phyloP scores from a whole-genome alignment of 2,329 filamentous ascomycete genomes.

The Phyllosticta citrichinensis region DNA sequence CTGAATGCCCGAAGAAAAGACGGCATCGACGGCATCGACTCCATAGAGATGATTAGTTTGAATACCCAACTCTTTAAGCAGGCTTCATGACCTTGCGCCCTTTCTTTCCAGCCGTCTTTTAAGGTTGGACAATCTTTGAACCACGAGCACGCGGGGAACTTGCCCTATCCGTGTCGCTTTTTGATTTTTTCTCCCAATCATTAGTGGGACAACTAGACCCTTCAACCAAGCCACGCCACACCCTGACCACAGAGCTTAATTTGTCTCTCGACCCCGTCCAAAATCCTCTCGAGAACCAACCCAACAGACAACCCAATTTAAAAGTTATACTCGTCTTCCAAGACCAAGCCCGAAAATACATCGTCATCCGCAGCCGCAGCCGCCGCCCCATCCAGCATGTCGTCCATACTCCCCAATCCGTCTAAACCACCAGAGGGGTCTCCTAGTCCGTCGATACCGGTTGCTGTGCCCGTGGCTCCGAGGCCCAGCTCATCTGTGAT shows the following conservation, averaged over 20 bases:
- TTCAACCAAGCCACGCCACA: not conserved
- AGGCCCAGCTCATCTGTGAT: not conserved
- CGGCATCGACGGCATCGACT: too few relatives aligned
- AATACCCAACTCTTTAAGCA: too few relatives aligned
- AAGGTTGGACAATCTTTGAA: too few relatives aligned
- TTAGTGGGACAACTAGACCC: not conserved
- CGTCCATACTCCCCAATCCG: conserved; percentile 3
- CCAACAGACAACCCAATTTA: not conserved
- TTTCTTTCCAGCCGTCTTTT: too few relatives aligned
- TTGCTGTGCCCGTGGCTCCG: not conserved
- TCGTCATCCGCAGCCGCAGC: conserved; percentile 4
- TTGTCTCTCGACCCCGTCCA: not conserved
- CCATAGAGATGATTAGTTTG: too few relatives aligned
- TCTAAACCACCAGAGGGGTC: not conserved
- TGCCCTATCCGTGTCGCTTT: not conserved
- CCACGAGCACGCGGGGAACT: too few relatives aligned
- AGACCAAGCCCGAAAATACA: conserved; percentile 4
- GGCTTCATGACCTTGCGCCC: too few relatives aligned
- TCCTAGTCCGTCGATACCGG: not conserved
- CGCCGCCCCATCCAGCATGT: conserved; percentile 2
- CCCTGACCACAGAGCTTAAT: not conserved
- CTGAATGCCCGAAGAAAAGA: too few relatives aligned
- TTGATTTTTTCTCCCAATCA: not conserved
- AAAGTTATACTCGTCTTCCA: conserved; percentile 10
- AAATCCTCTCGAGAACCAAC: not conserved